Base-by-base conservation (phyloP, 495 filamentous ascomycete genomes). In the Evernia prunastri region DNA sequence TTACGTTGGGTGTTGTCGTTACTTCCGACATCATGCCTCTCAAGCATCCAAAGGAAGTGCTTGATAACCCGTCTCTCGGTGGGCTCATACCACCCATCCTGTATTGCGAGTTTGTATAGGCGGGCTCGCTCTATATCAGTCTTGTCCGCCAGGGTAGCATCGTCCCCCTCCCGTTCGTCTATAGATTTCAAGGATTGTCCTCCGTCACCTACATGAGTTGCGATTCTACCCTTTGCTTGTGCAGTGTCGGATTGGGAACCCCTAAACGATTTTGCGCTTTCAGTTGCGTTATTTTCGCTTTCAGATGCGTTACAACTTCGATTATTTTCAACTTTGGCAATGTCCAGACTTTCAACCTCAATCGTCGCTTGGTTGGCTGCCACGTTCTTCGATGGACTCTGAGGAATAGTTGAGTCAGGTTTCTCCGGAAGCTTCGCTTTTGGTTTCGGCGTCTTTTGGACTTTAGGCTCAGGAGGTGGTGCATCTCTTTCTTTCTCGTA, bases 401-500 rank as follows among this genome's bases (percentile, higher is more conserved):
- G 60, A 23, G 54, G 54, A 23, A 45, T 9, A n/a, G 37, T 42
- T 57, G 43, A 15, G 33, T 63, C 36, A 29, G 33, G 23, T 20
- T 25, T 42, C 31, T 36, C 49, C n/a, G 15, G 29, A 18, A 18
- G 23, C 42, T n/a, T 23, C 51, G 47, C 54, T 40, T 45, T 37
- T 39, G 37, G 3, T n/a, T 36, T 60, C 31, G 29, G 40, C 33
- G 43, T 65, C 45, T 49, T 59, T 45, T 36, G 58, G 39, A 31
- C 23, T 59, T 61, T 59, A 1, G 35, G 39, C 15, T 9, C 12
- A 10, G 49, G 51, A 10, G 45, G 13, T 42, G 31, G 60, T 23
- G 63, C 56, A 39, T 64, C 64, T 31, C 40, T 60, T 40, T 69
- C 72, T 25, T 67, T 78, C 59, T 86, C 86, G 83, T 87, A 88